A percentile compares a stretch with the other conserved stretches of the same genome.
These are phyloP conservation scores for Scleroderma citrinum DNA, from an alignment of 768 basidiomycete species.

Conservation along the genomic window DNA sequence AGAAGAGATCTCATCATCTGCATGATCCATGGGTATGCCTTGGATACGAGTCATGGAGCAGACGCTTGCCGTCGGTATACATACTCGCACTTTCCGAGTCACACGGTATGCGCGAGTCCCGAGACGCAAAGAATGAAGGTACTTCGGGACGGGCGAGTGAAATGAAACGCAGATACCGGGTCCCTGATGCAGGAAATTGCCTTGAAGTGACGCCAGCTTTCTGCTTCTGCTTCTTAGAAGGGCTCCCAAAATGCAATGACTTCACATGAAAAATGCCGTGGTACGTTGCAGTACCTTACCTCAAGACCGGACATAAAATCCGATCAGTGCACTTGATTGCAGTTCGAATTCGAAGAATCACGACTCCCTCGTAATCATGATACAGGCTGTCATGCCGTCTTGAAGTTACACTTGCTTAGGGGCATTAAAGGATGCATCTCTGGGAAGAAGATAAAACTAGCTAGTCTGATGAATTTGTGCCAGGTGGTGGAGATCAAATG, in stretches of 20 bases:
- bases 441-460: background rate
- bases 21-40: background rate
- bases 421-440: constrained; percentile 2
- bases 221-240: background rate
- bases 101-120: constrained; percentile 10
- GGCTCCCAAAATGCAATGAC: background rate
- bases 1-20: background rate
- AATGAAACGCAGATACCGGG: constrained; percentile 25
- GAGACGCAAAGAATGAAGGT: constrained; percentile 65
- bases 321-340: constrained; percentile 4
- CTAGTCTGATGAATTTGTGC: constrained; percentile 1
- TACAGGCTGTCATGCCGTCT: constrained; percentile 1
- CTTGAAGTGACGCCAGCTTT: background rate
- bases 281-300: constrained; percentile 1
- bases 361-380: background rate
- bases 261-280: constrained; percentile 1
- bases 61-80: background rate
- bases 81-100: background rate
- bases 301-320: constrained; percentile 4
- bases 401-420: background rate
- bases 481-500: constrained; percentile 1
- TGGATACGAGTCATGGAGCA: background rate
- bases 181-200: background rate
- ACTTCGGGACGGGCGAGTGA: constrained; percentile 37
- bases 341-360: constrained; percentile 1